phyloP scores from a whole-genome alignment of 108 stramenopile genomes.

The Skeletonema grethae region DNA sequence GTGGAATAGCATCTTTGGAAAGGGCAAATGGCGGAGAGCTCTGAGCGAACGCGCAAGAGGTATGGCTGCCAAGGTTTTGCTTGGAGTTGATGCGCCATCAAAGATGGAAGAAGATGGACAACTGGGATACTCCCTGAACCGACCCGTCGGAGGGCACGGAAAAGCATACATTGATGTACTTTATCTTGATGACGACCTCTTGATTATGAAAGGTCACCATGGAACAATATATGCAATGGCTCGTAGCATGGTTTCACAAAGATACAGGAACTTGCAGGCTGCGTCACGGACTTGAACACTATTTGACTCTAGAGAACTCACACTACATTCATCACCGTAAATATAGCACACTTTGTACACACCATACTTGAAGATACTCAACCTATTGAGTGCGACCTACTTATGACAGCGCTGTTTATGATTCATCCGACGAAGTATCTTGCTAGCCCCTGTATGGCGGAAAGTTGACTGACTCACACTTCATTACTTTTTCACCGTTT shows the following conservation, averaged over 20 bases:
- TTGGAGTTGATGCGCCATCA: slow-evolving; percentile 49
- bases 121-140: slow-evolving; percentile 53
- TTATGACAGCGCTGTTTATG: too few relatives aligned
- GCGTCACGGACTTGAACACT: not conserved
- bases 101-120: slow-evolving; percentile 52
- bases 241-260: slow-evolving; percentile 1
- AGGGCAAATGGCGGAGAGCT: slow-evolving; percentile 40
- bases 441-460: too few relatives aligned
- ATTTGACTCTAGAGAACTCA: not conserved
- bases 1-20: slow-evolving; percentile 65
- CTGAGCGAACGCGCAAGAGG: slow-evolving; percentile 51
- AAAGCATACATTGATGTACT: slow-evolving; percentile 71
- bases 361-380: not conserved
- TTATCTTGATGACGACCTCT: slow-evolving; percentile 69
- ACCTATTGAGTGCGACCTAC: too few relatives aligned
- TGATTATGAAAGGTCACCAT: slow-evolving; percentile 70
- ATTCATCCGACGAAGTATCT: too few relatives aligned
- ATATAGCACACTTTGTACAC: not conserved
- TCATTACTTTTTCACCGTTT: not conserved
- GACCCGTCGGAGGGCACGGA: slow-evolving; percentile 79
- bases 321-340: not conserved
- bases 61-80: slow-evolving; percentile 67
- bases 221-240: slow-evolving; percentile 56
- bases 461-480: too few relatives aligned
- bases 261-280: slow-evolving; percentile 8